These are phyloP conservation scores for Schrenkiella parvula DNA, from an alignment of 345 rosid species.

Conservation along the genomic window DNA sequence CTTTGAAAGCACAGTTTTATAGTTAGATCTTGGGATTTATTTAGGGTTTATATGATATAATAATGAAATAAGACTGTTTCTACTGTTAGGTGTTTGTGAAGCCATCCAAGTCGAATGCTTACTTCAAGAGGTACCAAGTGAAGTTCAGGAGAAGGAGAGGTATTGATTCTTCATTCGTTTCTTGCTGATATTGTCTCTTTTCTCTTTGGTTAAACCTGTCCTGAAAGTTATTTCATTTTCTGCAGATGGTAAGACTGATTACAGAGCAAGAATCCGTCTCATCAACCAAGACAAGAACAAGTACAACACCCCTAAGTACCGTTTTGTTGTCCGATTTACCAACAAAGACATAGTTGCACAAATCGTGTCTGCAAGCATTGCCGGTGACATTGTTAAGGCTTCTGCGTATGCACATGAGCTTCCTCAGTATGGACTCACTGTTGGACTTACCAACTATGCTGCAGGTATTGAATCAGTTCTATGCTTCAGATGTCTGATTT, in stretches of 20 bases:
- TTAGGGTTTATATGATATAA: background rate
- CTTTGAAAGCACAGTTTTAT: background rate
- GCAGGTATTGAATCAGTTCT: conserved; percentile 42
- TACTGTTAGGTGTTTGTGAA: conserved; percentile 45
- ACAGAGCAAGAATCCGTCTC: conserved; percentile 63
- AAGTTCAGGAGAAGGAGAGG: conserved; percentile 75
- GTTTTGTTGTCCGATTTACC: conserved; percentile 62
- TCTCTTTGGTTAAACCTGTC: background rate
- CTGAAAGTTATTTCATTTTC: background rate
- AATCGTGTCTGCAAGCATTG: conserved; percentile 46
- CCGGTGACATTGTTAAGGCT: conserved; percentile 60
- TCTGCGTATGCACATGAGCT: conserved; percentile 68
- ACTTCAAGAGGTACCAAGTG: conserved; percentile 69
- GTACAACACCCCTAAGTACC: conserved; percentile 71
- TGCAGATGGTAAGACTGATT: conserved; percentile 75
- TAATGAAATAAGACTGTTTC: background rate
- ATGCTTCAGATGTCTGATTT: background rate
- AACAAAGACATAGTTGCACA: conserved; percentile 67
- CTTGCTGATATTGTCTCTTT: background rate
- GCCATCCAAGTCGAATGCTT: conserved; percentile 49
- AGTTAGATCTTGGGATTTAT: background rate
- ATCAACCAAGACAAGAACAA: conserved; percentile 73
- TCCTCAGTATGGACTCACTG: conserved; percentile 59
- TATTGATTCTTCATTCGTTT: background rate
- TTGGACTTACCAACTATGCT: conserved; percentile 70